These are phyloP conservation scores for Floccularia luteovirens DNA, from an alignment of 768 basidiomycete species.

Conservation along the genomic window DNA sequence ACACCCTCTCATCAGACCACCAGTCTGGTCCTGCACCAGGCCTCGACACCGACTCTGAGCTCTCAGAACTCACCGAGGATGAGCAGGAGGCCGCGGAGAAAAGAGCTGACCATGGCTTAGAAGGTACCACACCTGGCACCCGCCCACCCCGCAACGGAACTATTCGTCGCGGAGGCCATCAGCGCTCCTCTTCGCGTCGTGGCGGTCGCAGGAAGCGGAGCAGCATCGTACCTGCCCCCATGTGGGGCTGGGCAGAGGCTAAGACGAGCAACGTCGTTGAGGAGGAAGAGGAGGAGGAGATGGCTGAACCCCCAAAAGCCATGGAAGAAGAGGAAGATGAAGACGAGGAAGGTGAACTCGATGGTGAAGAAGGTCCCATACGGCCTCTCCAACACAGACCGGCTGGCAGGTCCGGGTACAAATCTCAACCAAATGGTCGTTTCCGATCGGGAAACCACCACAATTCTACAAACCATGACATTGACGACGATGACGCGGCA, in stretches of 20 bases:
- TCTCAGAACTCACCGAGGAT: slow-evolving; percentile 80
- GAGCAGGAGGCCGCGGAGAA: slow-evolving; percentile 44
- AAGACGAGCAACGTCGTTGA: slow-evolving; percentile 27
- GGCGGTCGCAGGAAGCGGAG: slow-evolving; percentile 45
- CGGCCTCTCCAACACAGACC: too few species aligned
- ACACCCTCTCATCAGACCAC: slow-evolving; percentile 3
- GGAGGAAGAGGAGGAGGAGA: slow-evolving; percentile 46
- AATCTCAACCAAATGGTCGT: background rate
- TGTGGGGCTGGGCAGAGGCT: slow-evolving; percentile 82
- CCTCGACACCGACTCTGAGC: slow-evolving; percentile 64
- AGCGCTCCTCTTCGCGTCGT: slow-evolving; percentile 12
- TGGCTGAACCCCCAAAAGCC: slow-evolving; percentile 36
- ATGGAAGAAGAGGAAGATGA: slow-evolving; percentile 58
- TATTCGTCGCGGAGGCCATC: slow-evolving; percentile 6
- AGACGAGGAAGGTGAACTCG: slow-evolving; percentile 25
- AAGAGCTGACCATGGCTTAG: slow-evolving; percentile 11
- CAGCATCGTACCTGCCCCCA: slow-evolving; percentile 68
- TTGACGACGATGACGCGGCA: slow-evolving; percentile 1
- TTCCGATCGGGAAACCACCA: background rate
- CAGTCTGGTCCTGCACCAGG: slow-evolving; percentile 11
- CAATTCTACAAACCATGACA: background rate
- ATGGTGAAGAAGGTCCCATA: slow-evolving; percentile 7
- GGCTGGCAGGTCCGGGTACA: slow-evolving; percentile 1
- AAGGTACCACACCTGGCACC: slow-evolving; percentile 7
- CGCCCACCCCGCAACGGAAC: background rate